phyloP scores from a whole-genome alignment of 2,329 filamentous ascomycete genomes.

The Drechslerella coelobrocha region DNA sequence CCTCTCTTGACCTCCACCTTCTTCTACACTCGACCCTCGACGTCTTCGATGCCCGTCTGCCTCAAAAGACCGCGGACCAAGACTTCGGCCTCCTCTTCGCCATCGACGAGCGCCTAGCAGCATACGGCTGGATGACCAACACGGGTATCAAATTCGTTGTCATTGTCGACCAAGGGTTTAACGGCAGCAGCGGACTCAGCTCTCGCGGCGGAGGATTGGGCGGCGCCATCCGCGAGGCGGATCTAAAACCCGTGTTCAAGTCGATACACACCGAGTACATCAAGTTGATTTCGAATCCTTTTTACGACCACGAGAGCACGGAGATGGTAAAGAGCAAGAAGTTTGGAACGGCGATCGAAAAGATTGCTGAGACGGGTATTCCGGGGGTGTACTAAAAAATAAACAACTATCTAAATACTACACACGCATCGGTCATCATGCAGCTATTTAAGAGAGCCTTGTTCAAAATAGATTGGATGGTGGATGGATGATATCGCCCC shows the following conservation, averaged over 20 bases:
- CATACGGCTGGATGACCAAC: slow-evolving; percentile 96
- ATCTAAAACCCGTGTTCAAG: slow-evolving; percentile 85
- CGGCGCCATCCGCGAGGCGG: slow-evolving; percentile 79
- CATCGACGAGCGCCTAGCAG: slow-evolving; percentile 87
- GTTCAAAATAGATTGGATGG: too few relatives aligned
- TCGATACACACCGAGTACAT: slow-evolving; percentile 95
- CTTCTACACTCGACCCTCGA: slow-evolving; percentile 90
- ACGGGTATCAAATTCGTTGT: slow-evolving; percentile 90
- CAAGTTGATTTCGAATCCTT: slow-evolving; percentile 86
- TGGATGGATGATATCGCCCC: too few relatives aligned
- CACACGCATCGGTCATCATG: too few relatives aligned
- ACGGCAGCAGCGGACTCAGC: slow-evolving; percentile 56
- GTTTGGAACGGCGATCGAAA: slow-evolving; percentile 81
- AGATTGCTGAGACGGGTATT: slow-evolving; percentile 84
- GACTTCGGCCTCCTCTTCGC: slow-evolving; percentile 92
- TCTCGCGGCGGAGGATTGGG: slow-evolving; percentile 59
- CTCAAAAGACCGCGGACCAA: slow-evolving; percentile 74
- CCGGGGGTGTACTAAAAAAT: slow-evolving; percentile 66
- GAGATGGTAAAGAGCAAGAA: slow-evolving; percentile 79
- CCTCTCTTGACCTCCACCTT: slow-evolving; percentile 85
- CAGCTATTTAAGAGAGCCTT: too few relatives aligned
- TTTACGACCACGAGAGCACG: slow-evolving; percentile 87
- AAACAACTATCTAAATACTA: neutral
- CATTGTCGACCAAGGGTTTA: slow-evolving; percentile 86
- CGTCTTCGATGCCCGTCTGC: slow-evolving; percentile 79